Percentiles rank a stretch among this genome's conserved stretches.
Conservation (phyloP, 225 moss, liverwort and hornwort species). For the Physcomitrellopsis africana region DNA sequence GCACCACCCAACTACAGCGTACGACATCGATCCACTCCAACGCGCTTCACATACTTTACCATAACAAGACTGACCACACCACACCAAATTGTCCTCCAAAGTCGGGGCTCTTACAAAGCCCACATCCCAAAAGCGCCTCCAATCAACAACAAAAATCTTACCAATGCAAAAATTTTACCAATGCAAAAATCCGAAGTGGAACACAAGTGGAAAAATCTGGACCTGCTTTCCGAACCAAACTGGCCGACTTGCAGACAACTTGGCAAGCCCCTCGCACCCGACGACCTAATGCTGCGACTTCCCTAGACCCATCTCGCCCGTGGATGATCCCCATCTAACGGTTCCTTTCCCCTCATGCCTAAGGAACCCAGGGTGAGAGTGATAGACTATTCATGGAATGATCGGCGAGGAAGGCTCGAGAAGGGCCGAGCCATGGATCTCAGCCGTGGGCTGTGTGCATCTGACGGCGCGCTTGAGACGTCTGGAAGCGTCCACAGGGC, state of each 20-base stretch:
- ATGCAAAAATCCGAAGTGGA: not conserved
- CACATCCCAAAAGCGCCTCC: not conserved
- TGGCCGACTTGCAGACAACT: slow-evolving; percentile 20
- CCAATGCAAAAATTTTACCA: too few relatives aligned
- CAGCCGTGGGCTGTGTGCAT: not conserved
- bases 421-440: not conserved
- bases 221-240: not conserved
- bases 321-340: not conserved
- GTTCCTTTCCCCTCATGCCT: rapidly evolving
- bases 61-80: too few relatives aligned
- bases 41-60: too few relatives aligned
- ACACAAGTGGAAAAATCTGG: slow-evolving; percentile 5
- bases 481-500: slow-evolving; percentile 15
- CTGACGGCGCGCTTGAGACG: not conserved
- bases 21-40: too few relatives aligned
- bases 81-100: too few relatives aligned
- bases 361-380: not conserved
- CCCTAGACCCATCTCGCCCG: not conserved
- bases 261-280: not conserved
- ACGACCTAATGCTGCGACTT: slow-evolving; percentile 11
- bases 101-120: too few relatives aligned
- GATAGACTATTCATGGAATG: not conserved
- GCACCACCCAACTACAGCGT: too few relatives aligned
- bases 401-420: slow-evolving; percentile 20
- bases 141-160: not conserved